Base-by-base conservation (phyloP, 2,329 filamentous ascomycete species). In the Neocatenulostroma microsporum region DNA sequence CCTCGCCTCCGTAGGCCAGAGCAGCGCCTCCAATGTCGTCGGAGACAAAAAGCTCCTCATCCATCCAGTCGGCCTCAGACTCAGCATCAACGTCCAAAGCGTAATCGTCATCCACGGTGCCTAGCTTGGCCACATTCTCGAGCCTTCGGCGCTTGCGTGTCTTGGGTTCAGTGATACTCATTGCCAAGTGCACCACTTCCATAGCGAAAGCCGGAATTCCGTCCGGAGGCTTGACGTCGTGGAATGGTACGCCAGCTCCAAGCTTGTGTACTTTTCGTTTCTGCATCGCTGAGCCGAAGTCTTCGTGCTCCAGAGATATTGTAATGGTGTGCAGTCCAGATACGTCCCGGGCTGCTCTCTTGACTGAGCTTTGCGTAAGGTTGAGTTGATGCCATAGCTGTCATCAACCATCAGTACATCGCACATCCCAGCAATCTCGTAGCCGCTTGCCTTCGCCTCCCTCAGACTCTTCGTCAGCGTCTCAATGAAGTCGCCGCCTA, bases 101-200 rank as follows among this genome's bases (percentile, higher is more conserved):
- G n/a, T n/a, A n/a, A n/a, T n/a, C n/a, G n/a, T n/a, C n/a, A n/a
- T n/a, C n/a, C n/a, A n/a, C n/a, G n/a, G n/a, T n/a, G n/a, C n/a
- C n/a, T n/a, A n/a, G n/a, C n/a, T n/a, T n/a, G n/a, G n/a, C n/a
- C n/a, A n/a, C n/a, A n/a, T n/a, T n/a, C n/a, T 35, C 32, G 3
- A 36, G 20, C 26, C 19, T 32, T 14, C 14, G 27, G 7, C 38
- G 38, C 23, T 40, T 40, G 9, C 26, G 15, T 3, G n/a, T 11
- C 15, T 21, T 27, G 6, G 18, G 18, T 10, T n/a, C 27, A 15
- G 19, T 21, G 17, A 57, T 35, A 3, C 49, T 32, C 36, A 60
- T 35, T 3, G 34, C 35, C 2, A 66, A 42, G 13, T 40, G 42
- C 3, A 66, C 47, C 5, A 45, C 49, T 4, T 58, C 39, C 19